These are phyloP conservation scores for Apiospora pterosperma DNA, from an alignment of 2,329 filamentous ascomycete species.

Conservation along the genomic window DNA sequence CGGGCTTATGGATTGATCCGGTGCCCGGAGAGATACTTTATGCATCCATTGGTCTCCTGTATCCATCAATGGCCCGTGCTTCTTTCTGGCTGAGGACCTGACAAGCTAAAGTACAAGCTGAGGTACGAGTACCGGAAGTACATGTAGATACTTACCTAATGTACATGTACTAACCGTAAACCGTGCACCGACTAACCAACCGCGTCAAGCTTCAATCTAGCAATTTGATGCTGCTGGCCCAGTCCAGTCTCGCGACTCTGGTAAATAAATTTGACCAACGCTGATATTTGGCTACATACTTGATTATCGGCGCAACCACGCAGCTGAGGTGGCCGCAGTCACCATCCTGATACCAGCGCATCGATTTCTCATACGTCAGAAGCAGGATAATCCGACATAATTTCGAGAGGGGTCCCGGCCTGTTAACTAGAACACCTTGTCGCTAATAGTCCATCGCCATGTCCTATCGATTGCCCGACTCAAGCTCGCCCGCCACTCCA, in stretches of 20 bases:
- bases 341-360: not conserved
- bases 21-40: not conserved
- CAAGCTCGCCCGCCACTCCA: slow-evolving; percentile 48
- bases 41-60: not conserved
- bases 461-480: slow-evolving; percentile 37
- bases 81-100: too few relatives aligned
- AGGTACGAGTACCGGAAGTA: too few relatives aligned
- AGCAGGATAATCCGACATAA: not conserved
- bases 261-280: slow-evolving; percentile 1
- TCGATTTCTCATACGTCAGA: not conserved
- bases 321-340: not conserved
- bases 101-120: too few relatives aligned
- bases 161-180: too few relatives aligned
- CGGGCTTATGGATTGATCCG: slow-evolving; percentile 1
- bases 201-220: not conserved
- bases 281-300: not conserved
- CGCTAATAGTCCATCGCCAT: slow-evolving; percentile 14
- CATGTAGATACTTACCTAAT: too few relatives aligned
- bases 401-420: not conserved
- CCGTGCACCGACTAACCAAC: not conserved
- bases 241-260: not conserved
- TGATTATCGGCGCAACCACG: not conserved
- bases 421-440: not conserved
- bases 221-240: slow-evolving; percentile 1
- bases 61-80: too few relatives aligned